Base-by-base conservation (phyloP, 345 rosid genomes). In the Gynandropsis gynandra region DNA sequence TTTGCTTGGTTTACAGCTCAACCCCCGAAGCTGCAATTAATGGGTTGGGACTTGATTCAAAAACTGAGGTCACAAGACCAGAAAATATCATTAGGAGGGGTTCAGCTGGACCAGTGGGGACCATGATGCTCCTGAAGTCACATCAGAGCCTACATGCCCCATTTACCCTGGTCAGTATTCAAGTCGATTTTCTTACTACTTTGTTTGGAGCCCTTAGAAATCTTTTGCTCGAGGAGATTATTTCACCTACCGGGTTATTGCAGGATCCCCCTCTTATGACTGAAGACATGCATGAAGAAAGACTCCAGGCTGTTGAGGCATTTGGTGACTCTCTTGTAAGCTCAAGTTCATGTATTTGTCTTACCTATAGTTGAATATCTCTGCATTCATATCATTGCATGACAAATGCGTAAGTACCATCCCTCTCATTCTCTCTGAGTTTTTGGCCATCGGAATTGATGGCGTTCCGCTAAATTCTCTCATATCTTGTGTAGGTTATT, bases 221-320 rank as follows among this genome's bases (percentile, higher is more conserved):
- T 43, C 9, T 47, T 8, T 38, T 7, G 32, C 55, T 17, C 10
- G 45, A 33, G 32, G 24, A 40, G 15, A 16, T 50, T 41, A 21
- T 61, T 16, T 18, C 40, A 34, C 37, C 49, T 13, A 39, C 43
- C 42, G 12, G 48, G 65, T 51, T 47, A 49, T 66, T 58, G 32
- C 65, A 93, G 99, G 88, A 78, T 62, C 79, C 94, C 15, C 89
- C 89, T 10, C 89, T 83, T 53, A 85, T 93, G 97, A 88, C 99
- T 27, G 99, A 88, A 75, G 99, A 88, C 73, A 88, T 85, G 97
- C 99, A 93, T 73, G 99, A 88, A 83, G 99, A 93, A 63, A 77
- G 97, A 61, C 78, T 88, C 40, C 90, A 65, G 63, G 89, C 95
- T 47, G 90, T 92, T 43, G 90, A 92, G 69, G 90, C 87, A 43